Conservation (phyloP, 208 protist species). For the Trypanosoma mega region DNA sequence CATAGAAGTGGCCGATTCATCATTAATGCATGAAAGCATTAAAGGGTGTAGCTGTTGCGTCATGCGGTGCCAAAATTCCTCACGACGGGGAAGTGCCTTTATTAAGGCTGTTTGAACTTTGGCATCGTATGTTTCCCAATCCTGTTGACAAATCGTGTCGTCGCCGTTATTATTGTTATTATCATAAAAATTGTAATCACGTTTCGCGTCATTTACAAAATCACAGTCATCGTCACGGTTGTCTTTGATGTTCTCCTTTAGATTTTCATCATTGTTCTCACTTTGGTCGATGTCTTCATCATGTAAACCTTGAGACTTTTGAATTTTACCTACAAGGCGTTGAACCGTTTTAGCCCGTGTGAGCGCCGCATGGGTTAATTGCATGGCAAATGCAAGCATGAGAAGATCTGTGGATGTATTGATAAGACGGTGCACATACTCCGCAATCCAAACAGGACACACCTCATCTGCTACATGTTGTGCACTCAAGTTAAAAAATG, state of each 20-base stretch:
- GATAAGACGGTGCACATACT: constrained; percentile 83
- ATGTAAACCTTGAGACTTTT: constrained; percentile 22
- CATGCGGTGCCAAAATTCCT: constrained; percentile 92
- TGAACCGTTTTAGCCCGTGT: constrained; percentile 64
- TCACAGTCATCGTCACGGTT: too few species aligned
- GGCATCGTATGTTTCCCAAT: constrained; percentile 72
- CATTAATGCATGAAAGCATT: constrained; percentile 23
- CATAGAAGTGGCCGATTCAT: too few species aligned
- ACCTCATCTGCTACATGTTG: constrained; percentile 80
- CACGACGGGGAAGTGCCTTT: constrained; percentile 63
- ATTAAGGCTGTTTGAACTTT: constrained; percentile 62
- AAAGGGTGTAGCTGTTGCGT: constrained; percentile 83
- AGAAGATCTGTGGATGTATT: constrained; percentile 79
- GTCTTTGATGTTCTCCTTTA: too few species aligned
- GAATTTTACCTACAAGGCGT: constrained; percentile 44
- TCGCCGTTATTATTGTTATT: constrained; percentile 13
- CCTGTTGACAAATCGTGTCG: constrained; percentile 24
- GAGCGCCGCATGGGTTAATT: constrained; percentile 82
- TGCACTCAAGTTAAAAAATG: constrained; percentile 79
- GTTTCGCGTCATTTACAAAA: constrained; percentile 1
- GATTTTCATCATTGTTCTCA: too few species aligned
- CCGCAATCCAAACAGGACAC: constrained; percentile 74
- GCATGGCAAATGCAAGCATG: constrained; percentile 72
- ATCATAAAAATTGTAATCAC: not conserved
- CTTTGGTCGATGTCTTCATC: not conserved